A percentile compares a stretch with the other conserved stretches of the same genome.
Evolutionary conservation across 2,329 filamentous ascomycete genomes (phyloP).

Genomic region (Xylariaceae sp.): DNA sequence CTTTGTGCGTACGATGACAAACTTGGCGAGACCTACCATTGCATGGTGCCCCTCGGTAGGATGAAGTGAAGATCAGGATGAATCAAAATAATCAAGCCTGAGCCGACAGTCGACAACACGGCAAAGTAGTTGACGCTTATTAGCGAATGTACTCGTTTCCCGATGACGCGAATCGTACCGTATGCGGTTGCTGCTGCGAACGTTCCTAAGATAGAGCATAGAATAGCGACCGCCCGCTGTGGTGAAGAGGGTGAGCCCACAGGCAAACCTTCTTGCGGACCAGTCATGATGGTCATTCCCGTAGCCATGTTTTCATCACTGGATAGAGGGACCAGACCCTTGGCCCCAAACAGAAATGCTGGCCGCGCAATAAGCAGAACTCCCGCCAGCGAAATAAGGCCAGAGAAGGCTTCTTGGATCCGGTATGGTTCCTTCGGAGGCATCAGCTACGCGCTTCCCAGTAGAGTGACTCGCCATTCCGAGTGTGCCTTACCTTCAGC

Average conservation of each 20-base stretch:
- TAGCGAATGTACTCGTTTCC: conserved; percentile 74
- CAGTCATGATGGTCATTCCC: conserved; percentile 19
- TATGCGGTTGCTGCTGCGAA: conserved; percentile 72
- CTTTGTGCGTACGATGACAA: background rate
- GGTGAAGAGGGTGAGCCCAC: conserved; percentile 53
- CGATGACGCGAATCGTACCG: conserved; percentile 76
- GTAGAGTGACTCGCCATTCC: background rate
- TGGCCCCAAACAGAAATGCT: conserved; percentile 56
- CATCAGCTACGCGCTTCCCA: conserved; percentile 19
- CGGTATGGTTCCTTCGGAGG: conserved; percentile 74
- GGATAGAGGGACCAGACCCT: conserved; percentile 19
- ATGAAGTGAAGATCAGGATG: conserved; percentile 50
- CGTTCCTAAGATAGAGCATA: conserved; percentile 71
- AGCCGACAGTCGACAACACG: conserved; percentile 68
- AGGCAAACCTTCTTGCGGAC: conserved; percentile 26
- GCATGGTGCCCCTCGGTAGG: conserved; percentile 38
- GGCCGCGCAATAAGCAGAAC: conserved; percentile 79
- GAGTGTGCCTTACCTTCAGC: conserved; percentile 34
- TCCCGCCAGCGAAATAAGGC: conserved; percentile 71
- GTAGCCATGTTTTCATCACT: background rate
- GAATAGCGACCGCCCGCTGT: conserved; percentile 69
- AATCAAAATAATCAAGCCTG: conserved; percentile 61
- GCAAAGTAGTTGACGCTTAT: conserved; percentile 82
- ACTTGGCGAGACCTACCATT: conserved; percentile 51
- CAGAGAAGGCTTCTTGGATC: conserved; percentile 70